phyloP scores from a whole-genome alignment of 2,329 filamentous ascomycete genomes.

The Sarocladiaceae sp. region DNA sequence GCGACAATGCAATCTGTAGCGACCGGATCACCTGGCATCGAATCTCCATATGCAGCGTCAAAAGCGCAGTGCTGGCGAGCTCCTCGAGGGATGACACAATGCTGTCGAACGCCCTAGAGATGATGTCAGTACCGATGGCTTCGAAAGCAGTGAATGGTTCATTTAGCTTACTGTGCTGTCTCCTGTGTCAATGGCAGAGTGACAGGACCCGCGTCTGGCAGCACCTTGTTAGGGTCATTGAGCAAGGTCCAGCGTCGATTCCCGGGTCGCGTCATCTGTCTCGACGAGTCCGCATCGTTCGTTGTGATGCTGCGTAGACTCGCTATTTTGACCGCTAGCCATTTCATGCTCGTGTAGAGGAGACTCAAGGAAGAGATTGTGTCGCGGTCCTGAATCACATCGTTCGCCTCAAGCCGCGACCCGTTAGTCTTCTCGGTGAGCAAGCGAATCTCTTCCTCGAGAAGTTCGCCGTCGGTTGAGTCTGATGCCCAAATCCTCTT shows the following conservation, averaged over 20 bases:
- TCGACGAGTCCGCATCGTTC: constrained; percentile 61
- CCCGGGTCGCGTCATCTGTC: constrained; percentile 48
- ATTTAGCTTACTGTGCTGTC: constrained; percentile 57
- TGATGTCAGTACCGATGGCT: constrained; percentile 1
- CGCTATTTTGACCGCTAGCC: constrained; percentile 80
- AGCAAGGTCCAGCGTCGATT: constrained; percentile 79
- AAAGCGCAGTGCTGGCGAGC: constrained; percentile 69
- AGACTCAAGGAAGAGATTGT: constrained; percentile 78
- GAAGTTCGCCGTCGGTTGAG: constrained; percentile 43
- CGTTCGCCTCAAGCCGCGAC: constrained; percentile 62
- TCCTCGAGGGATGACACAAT: constrained; percentile 79
- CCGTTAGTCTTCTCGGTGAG: constrained; percentile 53
- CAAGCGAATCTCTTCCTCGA: constrained; percentile 56
- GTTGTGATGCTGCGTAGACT: constrained; percentile 76
- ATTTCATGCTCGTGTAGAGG: constrained; percentile 96
- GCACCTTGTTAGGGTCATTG: constrained; percentile 52
- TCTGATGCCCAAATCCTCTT: constrained; percentile 57
- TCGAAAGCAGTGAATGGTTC: background rate
- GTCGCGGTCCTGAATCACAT: constrained; percentile 86
- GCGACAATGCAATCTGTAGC: constrained; percentile 57
- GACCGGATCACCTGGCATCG: constrained; percentile 81
- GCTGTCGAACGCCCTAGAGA: constrained; percentile 68
- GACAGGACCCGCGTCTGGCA: constrained; percentile 59
- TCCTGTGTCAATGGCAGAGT: constrained; percentile 85
- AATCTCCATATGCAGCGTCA: constrained; percentile 84